Percentiles rank a stretch among this genome's conserved stretches.
Evolutionary conservation across 2,329 filamentous ascomycete genomes (phyloP).

Genomic region (Stenocarpella maydis): DNA sequence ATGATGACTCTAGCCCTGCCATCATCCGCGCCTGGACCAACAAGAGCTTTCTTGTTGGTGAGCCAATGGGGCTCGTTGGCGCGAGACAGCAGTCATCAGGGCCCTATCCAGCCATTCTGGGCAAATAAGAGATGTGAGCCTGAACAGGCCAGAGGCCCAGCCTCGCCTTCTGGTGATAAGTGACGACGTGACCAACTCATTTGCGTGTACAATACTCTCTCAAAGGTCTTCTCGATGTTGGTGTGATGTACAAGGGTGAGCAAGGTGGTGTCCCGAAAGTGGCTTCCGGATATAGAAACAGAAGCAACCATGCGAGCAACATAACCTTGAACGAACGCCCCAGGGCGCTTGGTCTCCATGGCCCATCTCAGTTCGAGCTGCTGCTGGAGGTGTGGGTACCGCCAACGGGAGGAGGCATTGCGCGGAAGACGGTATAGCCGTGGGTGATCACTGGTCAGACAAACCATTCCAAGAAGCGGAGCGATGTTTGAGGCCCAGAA

Average conservation of each 20-base stretch:
- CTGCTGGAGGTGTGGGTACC: background rate
- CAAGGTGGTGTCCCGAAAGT: background rate
- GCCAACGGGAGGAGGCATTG: background rate
- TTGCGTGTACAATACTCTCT: background rate
- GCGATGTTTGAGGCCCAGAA: background rate
- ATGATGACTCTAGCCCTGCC: conserved; percentile 7
- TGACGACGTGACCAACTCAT: background rate
- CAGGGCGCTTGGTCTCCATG: background rate
- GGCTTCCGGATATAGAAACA: background rate
- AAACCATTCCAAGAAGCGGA: conserved; percentile 1
- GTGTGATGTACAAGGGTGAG: background rate
- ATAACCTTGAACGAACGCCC: background rate
- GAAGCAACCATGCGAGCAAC: background rate
- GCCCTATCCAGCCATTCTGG: background rate
- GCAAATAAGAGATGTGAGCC: background rate
- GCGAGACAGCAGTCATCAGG: background rate
- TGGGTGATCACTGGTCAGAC: background rate
- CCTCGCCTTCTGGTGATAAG: background rate
- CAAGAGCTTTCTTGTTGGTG: background rate
- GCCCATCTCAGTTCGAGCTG: background rate
- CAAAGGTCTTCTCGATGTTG: background rate
- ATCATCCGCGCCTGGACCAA: conserved; percentile 6
- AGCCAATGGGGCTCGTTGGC: background rate
- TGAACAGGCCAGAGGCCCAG: background rate
- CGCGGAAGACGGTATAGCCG: conserved; percentile 6